Conservation (phyloP, 768 basidiomycete genomes). For the Lactifluus piperatus region DNA sequence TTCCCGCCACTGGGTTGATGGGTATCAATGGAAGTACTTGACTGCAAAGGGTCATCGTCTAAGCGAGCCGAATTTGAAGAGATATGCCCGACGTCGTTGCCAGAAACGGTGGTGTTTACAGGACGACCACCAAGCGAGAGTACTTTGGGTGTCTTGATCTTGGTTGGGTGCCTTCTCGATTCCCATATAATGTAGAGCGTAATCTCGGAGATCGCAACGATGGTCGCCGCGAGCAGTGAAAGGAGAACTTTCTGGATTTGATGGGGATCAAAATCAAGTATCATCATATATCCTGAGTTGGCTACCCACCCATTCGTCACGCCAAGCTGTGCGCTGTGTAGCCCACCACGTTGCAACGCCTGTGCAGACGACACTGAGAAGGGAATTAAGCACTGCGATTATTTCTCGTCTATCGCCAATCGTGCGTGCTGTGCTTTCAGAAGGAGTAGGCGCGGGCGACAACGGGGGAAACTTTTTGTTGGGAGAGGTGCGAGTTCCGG, state of each 20-base stretch:
- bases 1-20: neutral
- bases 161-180: slow-evolving; percentile 23
- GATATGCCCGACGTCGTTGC: neutral
- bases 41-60: neutral
- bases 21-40: slow-evolving; percentile 6
- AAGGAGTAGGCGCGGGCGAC: slow-evolving; percentile 36
- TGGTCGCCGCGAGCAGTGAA: slow-evolving; percentile 47
- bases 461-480: slow-evolving; percentile 52
- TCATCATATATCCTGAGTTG: neutral
- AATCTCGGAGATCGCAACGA: slow-evolving; percentile 66
- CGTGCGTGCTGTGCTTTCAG: slow-evolving; percentile 39
- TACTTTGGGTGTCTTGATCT: neutral
- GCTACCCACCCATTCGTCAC: slow-evolving; percentile 62
- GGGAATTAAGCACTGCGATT: slow-evolving; percentile 58
- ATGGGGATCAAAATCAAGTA: neutral
- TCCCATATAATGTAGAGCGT: slow-evolving; percentile 69
- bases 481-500: slow-evolving; percentile 72
- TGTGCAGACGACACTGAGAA: slow-evolving; percentile 59
- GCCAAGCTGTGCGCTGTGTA: slow-evolving; percentile 53
- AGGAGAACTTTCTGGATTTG: slow-evolving; percentile 42
- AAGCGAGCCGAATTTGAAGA: neutral
- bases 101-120: neutral
- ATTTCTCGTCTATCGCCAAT: slow-evolving; percentile 56
- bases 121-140: neutral
- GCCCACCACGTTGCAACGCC: slow-evolving; percentile 70